Evolutionary conservation across 1,284 basidiomycete genomes (phyloP).

Genomic region (Tilletia setariae): DNA sequence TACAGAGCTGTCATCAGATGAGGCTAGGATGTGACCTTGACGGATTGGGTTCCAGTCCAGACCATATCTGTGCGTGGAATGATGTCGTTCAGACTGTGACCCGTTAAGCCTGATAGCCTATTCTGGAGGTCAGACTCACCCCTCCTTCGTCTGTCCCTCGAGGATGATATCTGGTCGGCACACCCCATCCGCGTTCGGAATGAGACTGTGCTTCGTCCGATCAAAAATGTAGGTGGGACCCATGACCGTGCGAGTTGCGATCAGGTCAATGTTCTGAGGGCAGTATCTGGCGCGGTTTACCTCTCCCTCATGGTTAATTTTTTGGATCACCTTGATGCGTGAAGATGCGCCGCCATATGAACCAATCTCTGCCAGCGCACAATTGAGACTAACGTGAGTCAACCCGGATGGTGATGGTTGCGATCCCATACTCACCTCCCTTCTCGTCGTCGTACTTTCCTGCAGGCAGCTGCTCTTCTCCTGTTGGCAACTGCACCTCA

Average conservation of each 20-base stretch:
- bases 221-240: conserved; percentile 94
- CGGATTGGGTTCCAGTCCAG: conserved; percentile 78
- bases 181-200: conserved; percentile 73
- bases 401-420: not conserved
- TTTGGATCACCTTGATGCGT: conserved; percentile 83
- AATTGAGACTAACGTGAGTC: not conserved
- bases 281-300: conserved; percentile 97
- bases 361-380: conserved; percentile 41
- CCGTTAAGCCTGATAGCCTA: no score
- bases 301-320: conserved; percentile 93
- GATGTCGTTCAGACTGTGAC: not conserved
- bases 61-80: conserved; percentile 67
- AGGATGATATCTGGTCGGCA: conserved; percentile 88
- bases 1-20: conserved; percentile 92
- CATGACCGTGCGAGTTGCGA: conserved; percentile 86
- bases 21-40: conserved; percentile 85
- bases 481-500: conserved; percentile 75
- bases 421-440: conserved; percentile 59
- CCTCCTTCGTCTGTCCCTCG: conserved; percentile 86
- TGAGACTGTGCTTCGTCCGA: conserved; percentile 90
- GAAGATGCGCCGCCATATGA: conserved; percentile 66
- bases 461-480: conserved; percentile 69
- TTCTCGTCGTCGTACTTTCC: conserved; percentile 87
- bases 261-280: conserved; percentile 95
- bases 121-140: conserved; percentile 60